Conservation (phyloP, 1,139 yeast genomes). For the Pichia cactophila region DNA sequence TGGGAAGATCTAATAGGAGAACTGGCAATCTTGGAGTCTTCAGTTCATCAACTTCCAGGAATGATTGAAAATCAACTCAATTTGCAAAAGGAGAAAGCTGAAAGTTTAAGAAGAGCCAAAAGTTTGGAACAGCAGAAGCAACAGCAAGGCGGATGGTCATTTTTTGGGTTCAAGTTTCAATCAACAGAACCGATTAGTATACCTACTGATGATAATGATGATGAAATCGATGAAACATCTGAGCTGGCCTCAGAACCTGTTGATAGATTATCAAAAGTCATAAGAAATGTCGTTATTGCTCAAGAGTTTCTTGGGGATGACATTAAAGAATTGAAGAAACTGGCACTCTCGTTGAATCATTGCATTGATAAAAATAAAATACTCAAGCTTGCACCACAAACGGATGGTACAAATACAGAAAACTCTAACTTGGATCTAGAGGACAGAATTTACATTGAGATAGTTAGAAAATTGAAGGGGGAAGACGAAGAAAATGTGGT, state of each 20-base stretch:
- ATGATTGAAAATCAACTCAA: slow-evolving; percentile 8
- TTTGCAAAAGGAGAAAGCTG: not conserved
- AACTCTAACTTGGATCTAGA: slow-evolving; percentile 10
- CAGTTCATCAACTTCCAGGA: slow-evolving; percentile 3
- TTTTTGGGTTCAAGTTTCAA: slow-evolving; percentile 4
- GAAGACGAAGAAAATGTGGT: slow-evolving; percentile 38
- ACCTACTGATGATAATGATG: not conserved
- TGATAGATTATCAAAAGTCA: slow-evolving; percentile 13
- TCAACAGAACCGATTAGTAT: not conserved
- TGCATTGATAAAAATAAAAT: slow-evolving; percentile 6
- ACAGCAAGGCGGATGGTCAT: slow-evolving; percentile 2
- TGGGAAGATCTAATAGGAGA: slow-evolving; percentile 18
- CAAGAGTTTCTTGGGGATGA: slow-evolving; percentile 15
- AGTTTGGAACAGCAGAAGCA: not conserved
- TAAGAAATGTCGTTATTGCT: slow-evolving; percentile 13
- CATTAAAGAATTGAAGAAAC: slow-evolving; percentile 13
- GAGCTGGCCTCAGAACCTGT: not conserved
- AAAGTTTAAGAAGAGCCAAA: not conserved
- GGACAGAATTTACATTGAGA: slow-evolving; percentile 14
- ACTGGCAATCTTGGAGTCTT: slow-evolving; percentile 11
- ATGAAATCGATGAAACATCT: not conserved
- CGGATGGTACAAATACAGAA: not conserved
- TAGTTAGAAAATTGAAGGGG: slow-evolving; percentile 16
- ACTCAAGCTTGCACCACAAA: slow-evolving; percentile 1
- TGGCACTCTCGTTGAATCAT: slow-evolving; percentile 4